phyloP scores from a whole-genome alignment of 75 land plant genomes.

The Azolla pinnata region DNA sequence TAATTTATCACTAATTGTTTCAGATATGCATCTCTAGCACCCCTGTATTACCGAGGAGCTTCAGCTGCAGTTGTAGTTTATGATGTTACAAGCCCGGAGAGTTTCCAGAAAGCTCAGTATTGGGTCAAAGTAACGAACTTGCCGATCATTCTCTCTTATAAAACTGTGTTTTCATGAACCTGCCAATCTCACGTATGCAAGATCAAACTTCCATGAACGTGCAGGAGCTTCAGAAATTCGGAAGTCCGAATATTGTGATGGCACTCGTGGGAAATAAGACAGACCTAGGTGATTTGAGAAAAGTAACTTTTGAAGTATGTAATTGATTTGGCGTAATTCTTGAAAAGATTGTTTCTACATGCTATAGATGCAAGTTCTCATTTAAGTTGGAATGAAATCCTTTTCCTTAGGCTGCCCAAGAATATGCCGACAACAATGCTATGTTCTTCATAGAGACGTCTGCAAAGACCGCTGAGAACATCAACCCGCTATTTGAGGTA shows the following conservation, averaged over 20 bases:
- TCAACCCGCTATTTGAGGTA: constrained; percentile 87
- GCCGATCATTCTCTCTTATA: too few relatives aligned
- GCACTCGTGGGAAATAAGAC: constrained; percentile 97
- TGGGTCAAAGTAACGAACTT: constrained; percentile 78
- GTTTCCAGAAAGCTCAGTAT: constrained; percentile 87
- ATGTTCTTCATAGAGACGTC: constrained; percentile 99
- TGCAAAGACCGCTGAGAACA: constrained; percentile 93
- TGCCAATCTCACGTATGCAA: too few relatives aligned
- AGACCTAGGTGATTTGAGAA: constrained; percentile 65
- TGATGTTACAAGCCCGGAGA: constrained; percentile 84
- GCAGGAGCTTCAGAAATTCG: constrained; percentile 90
- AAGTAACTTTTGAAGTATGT: constrained; percentile 56
- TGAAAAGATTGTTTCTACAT: too few relatives aligned
- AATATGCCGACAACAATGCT: constrained; percentile 82
- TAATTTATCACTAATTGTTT: neutral
- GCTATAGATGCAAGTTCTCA: neutral
- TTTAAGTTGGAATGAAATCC: neutral
- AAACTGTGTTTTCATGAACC: too few relatives aligned
- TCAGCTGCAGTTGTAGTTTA: constrained; percentile 91
- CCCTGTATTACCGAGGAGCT: constrained; percentile 92
- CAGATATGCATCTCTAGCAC: constrained; percentile 94
- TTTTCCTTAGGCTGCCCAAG: constrained; percentile 57
- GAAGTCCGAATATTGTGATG: constrained; percentile 81
- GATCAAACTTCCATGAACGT: neutral
- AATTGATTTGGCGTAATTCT: neutral